phyloP scores from a whole-genome alignment of 176 grass and related monocot genomes.

The Aegilops speltoides region DNA sequence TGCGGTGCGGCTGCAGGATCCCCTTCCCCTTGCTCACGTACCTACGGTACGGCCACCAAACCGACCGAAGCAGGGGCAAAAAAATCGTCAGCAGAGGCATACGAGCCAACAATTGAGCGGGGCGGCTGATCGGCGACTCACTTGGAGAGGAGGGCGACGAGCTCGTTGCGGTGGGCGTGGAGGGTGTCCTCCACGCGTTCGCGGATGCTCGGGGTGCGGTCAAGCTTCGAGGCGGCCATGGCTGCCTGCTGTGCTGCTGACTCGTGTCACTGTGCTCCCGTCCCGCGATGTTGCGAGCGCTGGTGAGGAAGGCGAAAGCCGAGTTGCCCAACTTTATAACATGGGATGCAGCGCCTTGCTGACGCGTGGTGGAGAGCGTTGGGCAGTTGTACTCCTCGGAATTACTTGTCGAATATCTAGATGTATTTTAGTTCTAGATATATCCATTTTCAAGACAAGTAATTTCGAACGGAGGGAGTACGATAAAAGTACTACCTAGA shows the following conservation, averaged over 20 bases:
- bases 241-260: not conserved
- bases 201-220: constrained; percentile 58
- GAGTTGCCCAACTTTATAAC: constrained; percentile 23
- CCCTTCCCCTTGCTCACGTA: constrained; percentile 90
- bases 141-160: constrained; percentile 88
- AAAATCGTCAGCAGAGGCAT: not conserved
- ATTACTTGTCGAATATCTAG: too few relatives aligned
- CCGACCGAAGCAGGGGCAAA: not conserved
- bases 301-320: not conserved
- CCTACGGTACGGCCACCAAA: constrained; percentile 28
- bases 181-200: constrained; percentile 94
- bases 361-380: constrained; percentile 22
- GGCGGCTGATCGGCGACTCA: constrained; percentile 5
- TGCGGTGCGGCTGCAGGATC: constrained; percentile 93
- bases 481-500: not conserved
- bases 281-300: not conserved
- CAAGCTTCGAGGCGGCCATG: constrained; percentile 70
- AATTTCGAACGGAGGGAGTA: too few relatives aligned
- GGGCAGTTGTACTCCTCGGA: not conserved
- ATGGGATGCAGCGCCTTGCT: not conserved
- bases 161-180: constrained; percentile 83
- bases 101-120: not conserved
- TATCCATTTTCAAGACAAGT: too few relatives aligned
- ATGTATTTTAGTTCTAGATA: too few relatives aligned
- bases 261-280: not conserved